Evolutionary conservation across 2,329 filamentous ascomycete genomes (phyloP).

Genomic region (Penicillium sp.): DNA sequence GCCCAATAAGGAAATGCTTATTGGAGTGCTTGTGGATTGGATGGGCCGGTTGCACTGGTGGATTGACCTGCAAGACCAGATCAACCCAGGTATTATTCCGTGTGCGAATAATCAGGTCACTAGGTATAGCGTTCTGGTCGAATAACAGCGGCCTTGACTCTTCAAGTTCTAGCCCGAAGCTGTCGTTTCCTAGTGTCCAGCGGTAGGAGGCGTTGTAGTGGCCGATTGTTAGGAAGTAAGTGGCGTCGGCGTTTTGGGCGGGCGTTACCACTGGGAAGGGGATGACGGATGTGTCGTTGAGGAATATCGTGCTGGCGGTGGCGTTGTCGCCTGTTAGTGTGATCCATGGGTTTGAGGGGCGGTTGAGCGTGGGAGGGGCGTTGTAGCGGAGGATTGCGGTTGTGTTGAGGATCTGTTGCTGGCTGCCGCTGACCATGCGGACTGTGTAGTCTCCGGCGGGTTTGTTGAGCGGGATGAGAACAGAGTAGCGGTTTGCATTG

Average conservation of each 20-base stretch:
- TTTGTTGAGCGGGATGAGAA: slow-evolving; percentile 43
- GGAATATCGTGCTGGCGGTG: slow-evolving; percentile 41
- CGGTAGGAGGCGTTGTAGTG: slow-evolving; percentile 21
- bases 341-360: slow-evolving; percentile 43
- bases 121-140: slow-evolving; percentile 26
- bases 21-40: slow-evolving; percentile 63
- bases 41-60: slow-evolving; percentile 50
- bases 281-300: slow-evolving; percentile 42
- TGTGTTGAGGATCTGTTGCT: slow-evolving; percentile 53
- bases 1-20: slow-evolving; percentile 56
- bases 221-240: slow-evolving; percentile 22
- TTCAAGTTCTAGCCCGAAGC: slow-evolving; percentile 23
- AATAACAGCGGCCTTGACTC: slow-evolving; percentile 24
- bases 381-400: slow-evolving; percentile 48
- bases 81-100: slow-evolving; percentile 52
- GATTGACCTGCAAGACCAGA: slow-evolving; percentile 45
- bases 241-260: slow-evolving; percentile 43
- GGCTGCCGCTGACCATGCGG: slow-evolving; percentile 47
- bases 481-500: slow-evolving; percentile 40
- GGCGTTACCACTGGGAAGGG: slow-evolving; percentile 49
- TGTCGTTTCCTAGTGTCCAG: slow-evolving; percentile 25
- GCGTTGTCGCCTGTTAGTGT: slow-evolving; percentile 46
- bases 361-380: slow-evolving; percentile 12
- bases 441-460: slow-evolving; percentile 50
- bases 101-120: slow-evolving; percentile 46